Conservation (phyloP, 805 yeast species). For the Candida coleopterorum region DNA sequence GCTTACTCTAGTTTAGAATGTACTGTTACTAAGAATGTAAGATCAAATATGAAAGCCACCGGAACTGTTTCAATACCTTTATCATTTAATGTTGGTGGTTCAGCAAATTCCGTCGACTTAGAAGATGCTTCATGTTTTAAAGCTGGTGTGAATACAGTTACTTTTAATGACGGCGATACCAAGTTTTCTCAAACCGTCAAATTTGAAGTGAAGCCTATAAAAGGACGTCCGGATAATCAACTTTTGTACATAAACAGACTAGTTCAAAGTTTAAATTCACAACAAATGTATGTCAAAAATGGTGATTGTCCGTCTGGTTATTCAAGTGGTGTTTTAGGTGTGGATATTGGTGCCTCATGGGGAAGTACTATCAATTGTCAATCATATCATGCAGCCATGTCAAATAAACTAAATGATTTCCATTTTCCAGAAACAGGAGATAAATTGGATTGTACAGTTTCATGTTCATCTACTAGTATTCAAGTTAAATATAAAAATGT, state of each 20-base stretch:
- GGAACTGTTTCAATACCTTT: conserved; percentile 21
- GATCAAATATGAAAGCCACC: conserved; percentile 8
- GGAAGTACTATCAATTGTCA: conserved; percentile 14
- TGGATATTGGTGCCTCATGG: conserved; percentile 1
- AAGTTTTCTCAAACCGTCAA: conserved; percentile 10
- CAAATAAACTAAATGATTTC: conserved; percentile 17
- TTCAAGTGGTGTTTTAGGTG: conserved; percentile 18
- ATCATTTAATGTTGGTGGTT: conserved; percentile 18
- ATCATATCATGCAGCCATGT: conserved; percentile 12
- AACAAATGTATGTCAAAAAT: conserved; percentile 12
- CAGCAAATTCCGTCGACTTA: conserved; percentile 14
- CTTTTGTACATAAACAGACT: conserved; percentile 4
- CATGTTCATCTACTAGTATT: conserved; percentile 10
- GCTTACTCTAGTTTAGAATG: conserved; percentile 16
- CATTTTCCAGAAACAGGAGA: conserved; percentile 11
- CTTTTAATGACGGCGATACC: too few species aligned
- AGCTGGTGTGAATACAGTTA: conserved; percentile 16
- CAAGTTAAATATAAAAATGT: conserved; percentile 12
- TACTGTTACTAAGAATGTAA: conserved; percentile 12
- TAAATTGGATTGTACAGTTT: conserved; percentile 4
- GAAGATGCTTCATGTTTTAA: conserved; percentile 14
- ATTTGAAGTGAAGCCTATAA: conserved; percentile 4
- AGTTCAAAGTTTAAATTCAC: conserved; percentile 12
- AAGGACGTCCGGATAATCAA: not conserved
- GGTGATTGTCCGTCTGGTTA: conserved; percentile 18